A percentile compares a stretch with the other conserved stretches of the same genome.
Evolutionary conservation across 2,329 filamentous ascomycete genomes (phyloP).

Genomic region (Colletotrichum sidae): DNA sequence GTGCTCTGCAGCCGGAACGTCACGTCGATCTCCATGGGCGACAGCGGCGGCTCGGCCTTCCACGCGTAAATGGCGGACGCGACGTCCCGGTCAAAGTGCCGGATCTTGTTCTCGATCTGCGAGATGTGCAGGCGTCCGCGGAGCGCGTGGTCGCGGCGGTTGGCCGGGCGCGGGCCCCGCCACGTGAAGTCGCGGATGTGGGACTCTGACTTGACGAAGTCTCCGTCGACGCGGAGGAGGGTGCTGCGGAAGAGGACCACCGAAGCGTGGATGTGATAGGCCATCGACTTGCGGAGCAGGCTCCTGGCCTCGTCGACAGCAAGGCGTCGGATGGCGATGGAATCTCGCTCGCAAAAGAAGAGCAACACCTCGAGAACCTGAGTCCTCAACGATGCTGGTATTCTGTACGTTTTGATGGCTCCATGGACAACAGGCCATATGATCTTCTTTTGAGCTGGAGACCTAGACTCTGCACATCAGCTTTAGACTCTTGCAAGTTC

Average conservation of each 20-base stretch:
- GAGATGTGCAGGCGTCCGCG: slow-evolving; percentile 49
- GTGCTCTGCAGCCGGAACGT: slow-evolving; percentile 47
- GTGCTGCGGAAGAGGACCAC: slow-evolving; percentile 48
- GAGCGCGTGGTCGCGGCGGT: slow-evolving; percentile 44
- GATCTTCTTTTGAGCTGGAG: slow-evolving; percentile 40
- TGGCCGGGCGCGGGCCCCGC: slow-evolving; percentile 32
- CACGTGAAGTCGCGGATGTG: slow-evolving; percentile 42
- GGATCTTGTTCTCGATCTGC: slow-evolving; percentile 49
- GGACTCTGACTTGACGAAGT: slow-evolving; percentile 42
- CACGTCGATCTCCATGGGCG: slow-evolving; percentile 47
- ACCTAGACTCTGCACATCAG: slow-evolving; percentile 41
- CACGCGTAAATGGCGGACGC: slow-evolving; percentile 46
- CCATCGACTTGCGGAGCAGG: slow-evolving; percentile 44
- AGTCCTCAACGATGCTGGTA: slow-evolving; percentile 34
- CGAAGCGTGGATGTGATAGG: slow-evolving; percentile 47
- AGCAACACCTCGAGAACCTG: slow-evolving; percentile 44
- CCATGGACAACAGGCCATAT: slow-evolving; percentile 45
- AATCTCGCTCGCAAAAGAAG: slow-evolving; percentile 48
- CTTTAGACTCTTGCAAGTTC: slow-evolving; percentile 42
- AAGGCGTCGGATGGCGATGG: slow-evolving; percentile 39
- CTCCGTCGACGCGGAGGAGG: slow-evolving; percentile 43
- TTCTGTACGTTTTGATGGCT: slow-evolving; percentile 26
- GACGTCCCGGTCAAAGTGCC: slow-evolving; percentile 45
- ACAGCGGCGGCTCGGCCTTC: slow-evolving; percentile 44
- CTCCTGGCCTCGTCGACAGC: slow-evolving; percentile 43